Evolutionary conservation across 2,329 filamentous ascomycete species (phyloP).

Genomic region (Nectriaceae sp.): DNA sequence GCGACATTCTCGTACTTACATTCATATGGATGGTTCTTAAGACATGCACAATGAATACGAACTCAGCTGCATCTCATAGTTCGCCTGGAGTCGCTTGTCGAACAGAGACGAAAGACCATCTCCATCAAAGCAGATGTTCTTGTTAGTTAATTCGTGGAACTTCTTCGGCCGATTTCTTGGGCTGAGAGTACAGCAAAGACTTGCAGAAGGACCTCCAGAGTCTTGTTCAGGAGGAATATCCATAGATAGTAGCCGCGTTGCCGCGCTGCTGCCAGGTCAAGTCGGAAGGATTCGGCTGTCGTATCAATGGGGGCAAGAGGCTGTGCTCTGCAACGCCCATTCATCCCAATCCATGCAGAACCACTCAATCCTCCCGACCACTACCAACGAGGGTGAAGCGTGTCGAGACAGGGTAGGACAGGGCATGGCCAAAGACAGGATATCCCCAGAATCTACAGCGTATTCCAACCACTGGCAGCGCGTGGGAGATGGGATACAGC

Average conservation of each 20-base stretch:
- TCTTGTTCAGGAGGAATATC: neutral
- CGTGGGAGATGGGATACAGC: too few species aligned
- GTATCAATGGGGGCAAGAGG: slow-evolving; percentile 12
- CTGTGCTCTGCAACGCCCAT: slow-evolving; percentile 15
- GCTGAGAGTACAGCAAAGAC: neutral
- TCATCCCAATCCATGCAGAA: too few species aligned
- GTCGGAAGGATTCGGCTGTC: slow-evolving; percentile 13
- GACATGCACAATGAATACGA: neutral
- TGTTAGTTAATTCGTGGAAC: neutral
- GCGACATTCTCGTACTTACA: too few species aligned
- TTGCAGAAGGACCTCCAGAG: neutral
- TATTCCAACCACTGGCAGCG: too few species aligned
- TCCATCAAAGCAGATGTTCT: neutral
- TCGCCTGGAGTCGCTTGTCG: neutral
- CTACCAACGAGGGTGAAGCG: slow-evolving; percentile 7
- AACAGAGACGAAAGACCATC: neutral
- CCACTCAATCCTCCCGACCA: too few species aligned
- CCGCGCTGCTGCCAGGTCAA: slow-evolving; percentile 9
- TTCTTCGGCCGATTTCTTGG: neutral
- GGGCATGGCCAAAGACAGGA: slow-evolving; percentile 7
- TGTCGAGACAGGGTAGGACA: slow-evolving; percentile 7
- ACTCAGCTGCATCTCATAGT: neutral
- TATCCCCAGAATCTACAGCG: slow-evolving; percentile 9
- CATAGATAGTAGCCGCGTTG: slow-evolving; percentile 5
- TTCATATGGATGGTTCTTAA: slow-evolving; percentile 5